phyloP scores from a whole-genome alignment of 2,329 filamentous ascomycete genomes.

The Chrysoporthe deuterocubensis region DNA sequence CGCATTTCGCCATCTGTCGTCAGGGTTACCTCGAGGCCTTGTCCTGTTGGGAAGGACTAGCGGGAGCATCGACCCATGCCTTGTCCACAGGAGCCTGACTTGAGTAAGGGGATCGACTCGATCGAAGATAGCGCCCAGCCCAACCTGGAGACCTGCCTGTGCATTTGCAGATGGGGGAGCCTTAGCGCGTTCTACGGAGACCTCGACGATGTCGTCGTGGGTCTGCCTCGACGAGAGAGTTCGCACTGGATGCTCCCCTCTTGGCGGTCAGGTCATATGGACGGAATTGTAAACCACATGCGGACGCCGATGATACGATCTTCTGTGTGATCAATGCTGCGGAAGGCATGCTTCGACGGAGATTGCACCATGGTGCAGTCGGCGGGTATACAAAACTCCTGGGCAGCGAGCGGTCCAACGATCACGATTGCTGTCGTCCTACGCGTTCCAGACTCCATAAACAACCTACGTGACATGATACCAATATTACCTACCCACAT shows the following conservation, averaged over 20 bases:
- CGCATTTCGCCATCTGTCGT: no score
- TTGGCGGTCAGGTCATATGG: not conserved
- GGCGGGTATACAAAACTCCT: no score
- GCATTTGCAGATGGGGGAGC: not conserved
- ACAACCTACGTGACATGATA: not conserved
- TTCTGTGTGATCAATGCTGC: not conserved
- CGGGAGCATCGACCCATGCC: not conserved
- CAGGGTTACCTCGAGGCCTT: not conserved
- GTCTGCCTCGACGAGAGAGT: not conserved
- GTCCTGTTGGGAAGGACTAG: not conserved
- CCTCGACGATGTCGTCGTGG: not conserved
- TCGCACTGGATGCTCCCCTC: not conserved
- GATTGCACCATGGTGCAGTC: not conserved
- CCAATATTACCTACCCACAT: conserved; percentile 3
- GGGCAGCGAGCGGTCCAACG: not conserved
- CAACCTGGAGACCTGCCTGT: not conserved
- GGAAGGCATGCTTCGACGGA: not conserved
- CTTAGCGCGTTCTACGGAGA: not conserved
- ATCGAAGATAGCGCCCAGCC: not conserved
- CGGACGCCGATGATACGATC: not conserved
- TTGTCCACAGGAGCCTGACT: not conserved
- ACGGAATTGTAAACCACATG: not conserved
- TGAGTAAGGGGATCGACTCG: not conserved
- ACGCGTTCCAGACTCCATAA: not conserved
- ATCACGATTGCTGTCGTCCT: not conserved